A percentile compares a stretch with the other conserved stretches of the same genome.
These are phyloP conservation scores for Plasmodium ovale DNA, from an alignment of 169 alveolate genomes.

Conservation along the genomic window DNA sequence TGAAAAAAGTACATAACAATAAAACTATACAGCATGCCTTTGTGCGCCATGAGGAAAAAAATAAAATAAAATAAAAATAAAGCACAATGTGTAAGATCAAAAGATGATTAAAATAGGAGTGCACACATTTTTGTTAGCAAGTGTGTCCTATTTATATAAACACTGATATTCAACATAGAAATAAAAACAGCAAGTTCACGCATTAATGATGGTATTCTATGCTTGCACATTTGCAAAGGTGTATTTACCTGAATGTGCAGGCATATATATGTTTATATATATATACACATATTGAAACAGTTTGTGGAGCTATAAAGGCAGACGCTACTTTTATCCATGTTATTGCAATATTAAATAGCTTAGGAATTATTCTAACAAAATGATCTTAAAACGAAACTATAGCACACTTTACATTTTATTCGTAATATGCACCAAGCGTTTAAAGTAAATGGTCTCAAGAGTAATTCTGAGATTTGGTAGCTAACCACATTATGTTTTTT, in stretches of 20 bases:
- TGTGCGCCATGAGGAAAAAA: too few relatives aligned
- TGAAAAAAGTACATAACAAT: too few relatives aligned
- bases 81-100: too few relatives aligned
- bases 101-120: too few relatives aligned
- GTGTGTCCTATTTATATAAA: not conserved
- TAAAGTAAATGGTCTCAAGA: constrained; percentile 10
- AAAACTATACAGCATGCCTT: too few relatives aligned
- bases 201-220: not conserved
- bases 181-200: not conserved
- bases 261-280: too few relatives aligned
- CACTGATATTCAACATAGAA: constrained; percentile 2
- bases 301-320: not conserved
- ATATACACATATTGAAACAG: not conserved
- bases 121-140: constrained; percentile 9
- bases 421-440: not conserved
- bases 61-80: constrained; percentile 6
- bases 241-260: too few relatives aligned
- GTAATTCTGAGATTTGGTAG: constrained; percentile 6
- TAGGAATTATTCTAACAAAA: not conserved
- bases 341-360: not conserved
- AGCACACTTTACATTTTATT: constrained; percentile 4
- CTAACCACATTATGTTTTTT: not conserved
- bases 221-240: too few relatives aligned
- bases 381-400: not conserved
- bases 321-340: not conserved